These are phyloP conservation scores for Xylariaceae sp. DNA, from an alignment of 2,329 filamentous ascomycete genomes.

Conservation along the genomic window DNA sequence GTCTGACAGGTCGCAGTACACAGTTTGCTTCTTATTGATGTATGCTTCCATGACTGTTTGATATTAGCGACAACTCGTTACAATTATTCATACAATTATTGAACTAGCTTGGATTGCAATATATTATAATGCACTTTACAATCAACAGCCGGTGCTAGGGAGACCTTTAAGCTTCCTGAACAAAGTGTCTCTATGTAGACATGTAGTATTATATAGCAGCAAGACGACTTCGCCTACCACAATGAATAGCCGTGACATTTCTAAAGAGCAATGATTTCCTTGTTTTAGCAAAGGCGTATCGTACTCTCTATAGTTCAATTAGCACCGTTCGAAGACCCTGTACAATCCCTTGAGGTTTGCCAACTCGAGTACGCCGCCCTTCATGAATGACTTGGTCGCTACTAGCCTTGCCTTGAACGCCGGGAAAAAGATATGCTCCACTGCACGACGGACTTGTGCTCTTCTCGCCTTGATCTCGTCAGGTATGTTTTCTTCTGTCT, in stretches of 20 bases:
- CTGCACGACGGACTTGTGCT: slow-evolving; percentile 68
- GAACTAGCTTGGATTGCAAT: too few species aligned
- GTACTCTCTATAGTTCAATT: slow-evolving; percentile 31
- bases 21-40: too few species aligned
- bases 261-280: slow-evolving; percentile 1
- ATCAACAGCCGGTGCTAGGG: too few species aligned
- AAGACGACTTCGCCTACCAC: background rate
- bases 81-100: too few species aligned
- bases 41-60: too few species aligned
- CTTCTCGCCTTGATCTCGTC: slow-evolving; percentile 62
- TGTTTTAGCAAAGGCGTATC: slow-evolving; percentile 12
- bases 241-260: background rate
- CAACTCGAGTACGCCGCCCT: slow-evolving; percentile 77
- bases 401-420: slow-evolving; percentile 82
- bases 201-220: background rate
- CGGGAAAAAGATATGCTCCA: slow-evolving; percentile 90
- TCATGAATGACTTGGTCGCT: slow-evolving; percentile 76
- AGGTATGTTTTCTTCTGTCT: slow-evolving; percentile 46
- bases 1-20: too few species aligned
- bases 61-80: too few species aligned
- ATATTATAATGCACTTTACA: too few species aligned
- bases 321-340: slow-evolving; percentile 93
- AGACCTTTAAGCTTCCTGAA: too few species aligned
- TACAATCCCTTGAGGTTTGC: slow-evolving; percentile 93
- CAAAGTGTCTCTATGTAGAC: too few species aligned